Evolutionary conservation across 352 stramenopile species (phyloP).

Genomic region (Pythium sp.): DNA sequence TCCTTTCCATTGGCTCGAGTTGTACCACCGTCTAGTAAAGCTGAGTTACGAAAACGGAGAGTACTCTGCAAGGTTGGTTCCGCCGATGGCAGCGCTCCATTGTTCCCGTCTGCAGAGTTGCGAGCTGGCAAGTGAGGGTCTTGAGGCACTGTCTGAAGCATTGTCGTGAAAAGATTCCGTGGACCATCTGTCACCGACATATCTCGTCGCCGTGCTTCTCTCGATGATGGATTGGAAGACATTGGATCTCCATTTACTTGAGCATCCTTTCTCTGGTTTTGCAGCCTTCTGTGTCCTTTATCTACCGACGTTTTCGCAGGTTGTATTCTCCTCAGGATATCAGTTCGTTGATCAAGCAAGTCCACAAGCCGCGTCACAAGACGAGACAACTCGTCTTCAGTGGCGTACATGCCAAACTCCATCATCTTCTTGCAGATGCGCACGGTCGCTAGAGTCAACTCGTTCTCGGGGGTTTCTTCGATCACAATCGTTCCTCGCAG

Average conservation of each 20-base stretch:
- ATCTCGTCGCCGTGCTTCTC: slow-evolving; percentile 1
- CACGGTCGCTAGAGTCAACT: slow-evolving; percentile 53
- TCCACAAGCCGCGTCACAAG: slow-evolving; percentile 30
- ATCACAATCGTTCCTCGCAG: slow-evolving; percentile 45
- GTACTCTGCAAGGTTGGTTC: slow-evolving; percentile 6
- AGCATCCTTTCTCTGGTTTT: not conserved
- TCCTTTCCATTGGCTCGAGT: not conserved
- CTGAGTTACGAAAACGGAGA: slow-evolving; percentile 31
- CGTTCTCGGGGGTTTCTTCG: slow-evolving; percentile 59
- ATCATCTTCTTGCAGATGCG: slow-evolving; percentile 56
- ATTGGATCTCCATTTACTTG: no score
- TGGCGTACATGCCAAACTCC: slow-evolving; percentile 64
- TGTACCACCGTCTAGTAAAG: slow-evolving; percentile 30
- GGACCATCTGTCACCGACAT: slow-evolving; percentile 23
- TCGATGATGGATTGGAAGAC: not conserved
- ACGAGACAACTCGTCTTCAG: slow-evolving; percentile 35
- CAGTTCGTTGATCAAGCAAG: slow-evolving; percentile 46
- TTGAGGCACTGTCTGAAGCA: slow-evolving; percentile 20
- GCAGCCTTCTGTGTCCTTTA: slow-evolving; percentile 5
- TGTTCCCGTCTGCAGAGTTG: not conserved
- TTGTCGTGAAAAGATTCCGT: slow-evolving; percentile 27
- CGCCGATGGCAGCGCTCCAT: not conserved
- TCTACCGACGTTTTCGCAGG: not conserved
- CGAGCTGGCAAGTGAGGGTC: not conserved
- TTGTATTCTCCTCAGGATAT: slow-evolving; percentile 21